Base-by-base conservation (phyloP, 305 asterid species). In the Ruellia speciosa region DNA sequence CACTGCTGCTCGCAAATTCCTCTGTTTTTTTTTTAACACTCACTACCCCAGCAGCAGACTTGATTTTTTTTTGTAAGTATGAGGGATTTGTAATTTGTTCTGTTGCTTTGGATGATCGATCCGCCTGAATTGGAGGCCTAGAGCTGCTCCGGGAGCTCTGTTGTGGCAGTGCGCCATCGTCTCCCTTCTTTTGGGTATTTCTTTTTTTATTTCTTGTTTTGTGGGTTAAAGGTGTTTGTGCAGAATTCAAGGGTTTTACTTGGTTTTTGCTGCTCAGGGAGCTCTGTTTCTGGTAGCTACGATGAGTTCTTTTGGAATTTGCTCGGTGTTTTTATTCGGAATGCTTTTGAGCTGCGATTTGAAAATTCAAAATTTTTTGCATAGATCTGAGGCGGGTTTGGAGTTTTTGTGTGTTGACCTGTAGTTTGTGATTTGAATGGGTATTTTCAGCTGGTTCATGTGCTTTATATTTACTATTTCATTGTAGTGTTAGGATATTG, bases 81-180 rank as follows among this genome's bases (percentile, higher is more conserved):
- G 11, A 43, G 11, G 4, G 48, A 11, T 5, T 37, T 37, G 9
- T 37, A 37, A 6, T 37, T 7, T 7, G 41, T 7, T 10, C 41
- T 37, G 49, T 4, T 7, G 41, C 12, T 10, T 10, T 37, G 49
- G 49, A 43, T 12, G 49, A 43, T n/a, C 49, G 49, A 43, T 43
- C 49, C 16, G 49, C 11, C 16, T 43, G 16, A n/a, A 12, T 43
- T 1, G 16, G 49, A n/a, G 49, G 16, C 49, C 14, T n/a, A 43
- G 49, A 43, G 49, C 16, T 43, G 49, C 49, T n/a, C 7, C 11
- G 49, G 47, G 49, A 43, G 49, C 49, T 43, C 49, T 4, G 49
- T 13, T 39, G 10, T 12, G 10, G 10, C 45, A 3, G 45, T 39
- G 45, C 45, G 16, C 49, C 16, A 13, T 13, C 49, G 5, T n/a